phyloP scores from a whole-genome alignment of 2,329 filamentous ascomycete species.

The Coniosporium uncinatum region DNA sequence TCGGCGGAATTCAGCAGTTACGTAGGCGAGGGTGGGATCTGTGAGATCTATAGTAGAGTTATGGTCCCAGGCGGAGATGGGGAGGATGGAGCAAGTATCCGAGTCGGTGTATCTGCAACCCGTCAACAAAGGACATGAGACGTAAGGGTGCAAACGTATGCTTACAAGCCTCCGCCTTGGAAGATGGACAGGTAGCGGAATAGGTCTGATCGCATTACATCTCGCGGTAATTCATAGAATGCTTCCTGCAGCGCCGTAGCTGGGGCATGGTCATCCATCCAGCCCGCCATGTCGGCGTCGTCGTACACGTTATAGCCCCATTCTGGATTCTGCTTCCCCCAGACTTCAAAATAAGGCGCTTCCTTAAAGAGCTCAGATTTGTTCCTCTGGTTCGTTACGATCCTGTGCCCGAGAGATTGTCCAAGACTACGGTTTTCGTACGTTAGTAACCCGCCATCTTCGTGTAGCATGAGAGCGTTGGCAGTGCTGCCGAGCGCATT shows the following conservation, averaged over 20 bases:
- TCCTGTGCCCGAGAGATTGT: neutral
- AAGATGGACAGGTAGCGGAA: neutral
- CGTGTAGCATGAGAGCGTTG: neutral
- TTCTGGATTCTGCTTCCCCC: neutral
- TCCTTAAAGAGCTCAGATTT: neutral
- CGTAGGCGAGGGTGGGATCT: neutral
- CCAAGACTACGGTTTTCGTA: neutral
- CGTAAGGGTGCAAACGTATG: no score
- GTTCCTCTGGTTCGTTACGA: neutral
- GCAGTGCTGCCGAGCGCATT: neutral
- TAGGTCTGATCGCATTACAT: neutral
- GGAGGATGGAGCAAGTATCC: neutral
- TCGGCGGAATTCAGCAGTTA: neutral
- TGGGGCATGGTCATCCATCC: neutral
- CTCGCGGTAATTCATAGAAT: neutral
- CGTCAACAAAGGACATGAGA: no score
- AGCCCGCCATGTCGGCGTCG: neutral
- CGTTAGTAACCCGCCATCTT: neutral
- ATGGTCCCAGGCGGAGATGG: neutral
- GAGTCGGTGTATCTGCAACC: neutral
- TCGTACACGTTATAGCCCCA: neutral
- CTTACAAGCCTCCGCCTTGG: neutral
- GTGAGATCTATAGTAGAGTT: neutral
- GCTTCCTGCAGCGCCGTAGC: neutral
- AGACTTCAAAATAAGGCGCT: neutral